Evolutionary conservation across 1,284 basidiomycete genomes (phyloP).

Genomic region (Kalmanozyma brasiliensis): DNA sequence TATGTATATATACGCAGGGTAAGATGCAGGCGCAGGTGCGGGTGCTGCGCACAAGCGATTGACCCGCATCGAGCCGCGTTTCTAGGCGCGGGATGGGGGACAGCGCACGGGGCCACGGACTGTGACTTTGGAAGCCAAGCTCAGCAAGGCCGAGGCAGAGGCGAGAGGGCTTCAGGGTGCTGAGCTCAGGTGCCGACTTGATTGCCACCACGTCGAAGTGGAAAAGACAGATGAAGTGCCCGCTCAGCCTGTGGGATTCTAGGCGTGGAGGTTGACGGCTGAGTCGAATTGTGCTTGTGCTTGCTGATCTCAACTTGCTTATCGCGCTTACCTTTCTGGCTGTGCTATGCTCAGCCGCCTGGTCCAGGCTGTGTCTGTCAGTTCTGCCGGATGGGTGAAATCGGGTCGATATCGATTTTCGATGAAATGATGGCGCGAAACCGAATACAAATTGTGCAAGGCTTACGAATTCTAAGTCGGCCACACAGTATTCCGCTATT

Average conservation of each 20-base stretch:
- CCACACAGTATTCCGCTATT: not conserved
- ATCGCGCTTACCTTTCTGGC: not conserved
- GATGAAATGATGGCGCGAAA: conserved; percentile 1
- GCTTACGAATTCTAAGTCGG: no score
- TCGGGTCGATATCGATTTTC: not conserved
- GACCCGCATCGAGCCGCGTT: conserved; percentile 7
- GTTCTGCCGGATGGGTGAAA: no score
- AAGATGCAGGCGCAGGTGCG: not conserved
- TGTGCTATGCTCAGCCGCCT: conserved; percentile 7
- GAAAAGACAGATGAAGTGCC: conserved; percentile 20
- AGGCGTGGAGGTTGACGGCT: conserved; percentile 15
- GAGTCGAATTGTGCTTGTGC: conserved; percentile 13
- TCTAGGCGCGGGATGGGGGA: not conserved
- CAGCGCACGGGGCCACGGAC: conserved; percentile 22
- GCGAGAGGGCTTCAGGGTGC: no score
- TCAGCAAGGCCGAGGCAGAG: conserved; percentile 1
- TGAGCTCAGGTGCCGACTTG: conserved; percentile 9
- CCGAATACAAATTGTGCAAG: not conserved
- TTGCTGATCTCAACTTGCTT: conserved; percentile 13
- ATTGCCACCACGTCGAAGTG: not conserved
- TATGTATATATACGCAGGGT: conserved; percentile 25
- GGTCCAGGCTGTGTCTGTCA: conserved; percentile 3
- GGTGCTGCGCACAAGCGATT: conserved; percentile 1
- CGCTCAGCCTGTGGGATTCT: conserved; percentile 2
- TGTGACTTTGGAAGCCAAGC: conserved; percentile 2